These are phyloP conservation scores for Parietaria judaica DNA, from an alignment of 306 rosid species.

Conservation along the genomic window DNA sequence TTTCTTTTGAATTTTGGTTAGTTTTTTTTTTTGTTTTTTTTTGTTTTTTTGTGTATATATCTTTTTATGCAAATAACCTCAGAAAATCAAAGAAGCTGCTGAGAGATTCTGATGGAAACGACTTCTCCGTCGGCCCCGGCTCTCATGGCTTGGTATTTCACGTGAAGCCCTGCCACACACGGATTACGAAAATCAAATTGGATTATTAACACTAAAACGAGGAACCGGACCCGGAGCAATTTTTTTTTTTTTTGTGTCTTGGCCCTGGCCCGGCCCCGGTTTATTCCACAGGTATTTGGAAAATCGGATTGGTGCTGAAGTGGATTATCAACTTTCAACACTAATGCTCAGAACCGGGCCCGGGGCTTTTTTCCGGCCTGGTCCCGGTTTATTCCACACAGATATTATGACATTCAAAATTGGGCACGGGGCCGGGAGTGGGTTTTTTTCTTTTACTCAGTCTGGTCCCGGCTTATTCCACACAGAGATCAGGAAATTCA, in stretches of 20 bases:
- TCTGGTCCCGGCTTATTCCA: background rate
- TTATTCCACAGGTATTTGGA: background rate
- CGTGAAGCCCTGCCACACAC: constrained; percentile 58
- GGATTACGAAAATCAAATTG: background rate
- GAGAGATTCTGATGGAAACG: constrained; percentile 82
- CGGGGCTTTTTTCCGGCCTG: too few species aligned
- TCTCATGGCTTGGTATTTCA: constrained; percentile 85
- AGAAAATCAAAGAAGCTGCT: constrained; percentile 70
- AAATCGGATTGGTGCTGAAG: background rate
- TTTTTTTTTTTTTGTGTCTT: too few species aligned
- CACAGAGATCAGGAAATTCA: background rate
- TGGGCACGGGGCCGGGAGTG: background rate
- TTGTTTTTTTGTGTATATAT: background rate
- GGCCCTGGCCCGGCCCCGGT: background rate
- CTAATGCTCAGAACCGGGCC: too few species aligned
- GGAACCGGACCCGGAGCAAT: background rate
- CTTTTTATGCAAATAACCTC: background rate
- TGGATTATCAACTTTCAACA: background rate
- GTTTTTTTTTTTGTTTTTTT: background rate
- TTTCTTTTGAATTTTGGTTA: too few species aligned
- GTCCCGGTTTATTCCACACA: too few species aligned
- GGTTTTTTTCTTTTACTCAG: background rate
- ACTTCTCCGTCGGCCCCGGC: constrained; percentile 75
- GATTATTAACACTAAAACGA: background rate
- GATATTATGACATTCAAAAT: background rate